These are phyloP conservation scores for Vitis hybrid DNA, from an alignment of 177 flowering plant species.

Conservation along the genomic window DNA sequence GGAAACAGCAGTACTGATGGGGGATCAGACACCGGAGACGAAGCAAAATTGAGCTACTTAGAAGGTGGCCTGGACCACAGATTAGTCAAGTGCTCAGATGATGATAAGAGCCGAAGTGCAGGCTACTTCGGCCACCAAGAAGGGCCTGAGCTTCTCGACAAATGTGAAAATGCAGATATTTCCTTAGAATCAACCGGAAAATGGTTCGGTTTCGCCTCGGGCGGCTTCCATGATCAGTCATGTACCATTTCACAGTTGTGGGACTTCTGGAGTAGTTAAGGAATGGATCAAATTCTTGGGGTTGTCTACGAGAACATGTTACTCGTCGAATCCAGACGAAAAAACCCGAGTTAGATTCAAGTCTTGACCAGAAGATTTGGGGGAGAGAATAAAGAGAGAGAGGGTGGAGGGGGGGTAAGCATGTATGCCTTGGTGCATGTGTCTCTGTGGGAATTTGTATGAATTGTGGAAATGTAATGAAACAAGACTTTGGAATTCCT, in stretches of 20 bases:
- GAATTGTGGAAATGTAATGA: no score
- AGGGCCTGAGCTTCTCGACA: not conserved
- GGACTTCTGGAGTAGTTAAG: conserved; percentile 23
- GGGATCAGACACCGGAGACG: conserved; percentile 1
- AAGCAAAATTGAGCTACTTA: conserved; percentile 6
- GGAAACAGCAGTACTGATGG: not conserved
- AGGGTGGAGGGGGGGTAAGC: no score
- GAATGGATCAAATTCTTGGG: not conserved
- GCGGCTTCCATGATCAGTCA: conserved; percentile 17
- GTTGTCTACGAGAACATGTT: not conserved
- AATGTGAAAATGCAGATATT: conserved; percentile 7
- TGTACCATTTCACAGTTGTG: conserved; percentile 32
- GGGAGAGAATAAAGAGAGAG: no score
- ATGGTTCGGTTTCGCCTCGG: conserved; percentile 21
- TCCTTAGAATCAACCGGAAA: conserved; percentile 19
- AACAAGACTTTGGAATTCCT: no score
- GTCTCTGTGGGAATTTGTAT: no score
- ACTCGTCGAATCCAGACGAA: no score
- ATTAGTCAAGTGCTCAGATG: not conserved
- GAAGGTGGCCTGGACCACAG: conserved; percentile 9
- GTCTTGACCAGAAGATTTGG: no score
- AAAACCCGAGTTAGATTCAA: no score
- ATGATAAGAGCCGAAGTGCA: conserved; percentile 3
- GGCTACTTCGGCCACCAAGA: not conserved
- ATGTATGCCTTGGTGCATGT: no score